phyloP scores from a whole-genome alignment of 2,329 filamentous ascomycete genomes.

The Didymella sp. region DNA sequence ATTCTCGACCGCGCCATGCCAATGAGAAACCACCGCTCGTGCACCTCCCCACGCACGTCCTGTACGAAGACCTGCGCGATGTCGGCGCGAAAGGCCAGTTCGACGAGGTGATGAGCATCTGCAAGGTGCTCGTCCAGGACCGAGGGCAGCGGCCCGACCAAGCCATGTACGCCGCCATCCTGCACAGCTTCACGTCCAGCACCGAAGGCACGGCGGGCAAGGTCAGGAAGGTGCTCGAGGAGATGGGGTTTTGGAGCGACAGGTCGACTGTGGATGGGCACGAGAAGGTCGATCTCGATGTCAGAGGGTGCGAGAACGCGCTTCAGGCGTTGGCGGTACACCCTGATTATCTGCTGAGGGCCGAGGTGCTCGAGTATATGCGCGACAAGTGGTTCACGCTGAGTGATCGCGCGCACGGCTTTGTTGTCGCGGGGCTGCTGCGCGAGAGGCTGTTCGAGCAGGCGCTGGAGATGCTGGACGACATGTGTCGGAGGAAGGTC shows the following conservation, averaged over 20 bases:
- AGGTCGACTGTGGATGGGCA: slow-evolving; percentile 32
- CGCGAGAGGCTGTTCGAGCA: slow-evolving; percentile 84
- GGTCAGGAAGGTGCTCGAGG: slow-evolving; percentile 69
- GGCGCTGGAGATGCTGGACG: slow-evolving; percentile 73
- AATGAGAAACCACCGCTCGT: slow-evolving; percentile 27
- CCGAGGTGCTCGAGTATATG: slow-evolving; percentile 75
- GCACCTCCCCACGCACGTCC: slow-evolving; percentile 34
- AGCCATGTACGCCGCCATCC: slow-evolving; percentile 75
- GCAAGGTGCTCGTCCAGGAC: slow-evolving; percentile 65
- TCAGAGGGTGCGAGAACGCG: slow-evolving; percentile 72
- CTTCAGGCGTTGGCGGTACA: slow-evolving; percentile 80
- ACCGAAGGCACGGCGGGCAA: slow-evolving; percentile 69
- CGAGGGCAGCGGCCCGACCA: slow-evolving; percentile 63
- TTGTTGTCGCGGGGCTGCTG: slow-evolving; percentile 75
- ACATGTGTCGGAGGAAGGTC: slow-evolving; percentile 65
- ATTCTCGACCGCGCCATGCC: background rate
- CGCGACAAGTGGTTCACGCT: slow-evolving; percentile 73
- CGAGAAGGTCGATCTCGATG: slow-evolving; percentile 67
- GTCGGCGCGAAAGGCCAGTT: slow-evolving; percentile 36
- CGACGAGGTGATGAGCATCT: slow-evolving; percentile 51
- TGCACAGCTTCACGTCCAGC: slow-evolving; percentile 72
- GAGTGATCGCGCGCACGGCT: slow-evolving; percentile 67
- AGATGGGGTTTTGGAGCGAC: slow-evolving; percentile 64
- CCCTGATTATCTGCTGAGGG: slow-evolving; percentile 80
- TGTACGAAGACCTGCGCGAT: slow-evolving; percentile 42